phyloP scores from a whole-genome alignment of 768 basidiomycete species.

The Rhizopogon roseolus region DNA sequence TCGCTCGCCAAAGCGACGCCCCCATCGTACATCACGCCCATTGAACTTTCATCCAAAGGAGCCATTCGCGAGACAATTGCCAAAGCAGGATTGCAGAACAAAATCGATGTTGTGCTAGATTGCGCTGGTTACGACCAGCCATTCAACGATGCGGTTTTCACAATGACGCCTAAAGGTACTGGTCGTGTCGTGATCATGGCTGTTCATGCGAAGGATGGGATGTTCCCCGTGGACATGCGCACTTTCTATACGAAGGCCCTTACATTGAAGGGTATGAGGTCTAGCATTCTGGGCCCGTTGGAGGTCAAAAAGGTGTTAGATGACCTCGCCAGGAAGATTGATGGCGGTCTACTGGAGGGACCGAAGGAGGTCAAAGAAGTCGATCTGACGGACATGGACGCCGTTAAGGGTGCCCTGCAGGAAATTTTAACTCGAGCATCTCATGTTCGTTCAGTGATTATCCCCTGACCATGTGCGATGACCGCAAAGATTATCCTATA shows the following conservation, averaged over 20 bases:
- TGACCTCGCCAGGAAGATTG: constrained; percentile 24
- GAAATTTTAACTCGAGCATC: constrained; percentile 23
- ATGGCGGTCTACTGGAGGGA: constrained; percentile 20
- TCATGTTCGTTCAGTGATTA: constrained; percentile 23
- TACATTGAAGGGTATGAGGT: constrained; percentile 27
- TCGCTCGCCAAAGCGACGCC: constrained; percentile 19
- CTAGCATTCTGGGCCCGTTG: constrained; percentile 14
- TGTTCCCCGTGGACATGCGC: constrained; percentile 27
- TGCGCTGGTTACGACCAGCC: constrained; percentile 29
- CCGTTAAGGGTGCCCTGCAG: constrained; percentile 16
- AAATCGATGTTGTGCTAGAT: constrained; percentile 28
- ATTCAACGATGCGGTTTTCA: constrained; percentile 28
- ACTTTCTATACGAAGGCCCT: constrained; percentile 26
- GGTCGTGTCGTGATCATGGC: constrained; percentile 32
- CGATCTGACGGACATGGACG: constrained; percentile 13
- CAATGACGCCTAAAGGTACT: constrained; percentile 26
- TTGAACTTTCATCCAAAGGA: constrained; percentile 23
- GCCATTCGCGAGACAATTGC: constrained; percentile 27
- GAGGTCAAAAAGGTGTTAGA: constrained; percentile 26
- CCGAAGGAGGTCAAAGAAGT: constrained; percentile 21
- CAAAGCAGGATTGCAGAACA: constrained; percentile 19
- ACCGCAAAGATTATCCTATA: too few species aligned
- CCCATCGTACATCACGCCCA: constrained; percentile 26
- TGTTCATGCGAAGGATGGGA: constrained; percentile 26
- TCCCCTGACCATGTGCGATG: constrained; percentile 9